Conservation (phyloP, 768 basidiomycete species). For the Trametes coccinea region DNA sequence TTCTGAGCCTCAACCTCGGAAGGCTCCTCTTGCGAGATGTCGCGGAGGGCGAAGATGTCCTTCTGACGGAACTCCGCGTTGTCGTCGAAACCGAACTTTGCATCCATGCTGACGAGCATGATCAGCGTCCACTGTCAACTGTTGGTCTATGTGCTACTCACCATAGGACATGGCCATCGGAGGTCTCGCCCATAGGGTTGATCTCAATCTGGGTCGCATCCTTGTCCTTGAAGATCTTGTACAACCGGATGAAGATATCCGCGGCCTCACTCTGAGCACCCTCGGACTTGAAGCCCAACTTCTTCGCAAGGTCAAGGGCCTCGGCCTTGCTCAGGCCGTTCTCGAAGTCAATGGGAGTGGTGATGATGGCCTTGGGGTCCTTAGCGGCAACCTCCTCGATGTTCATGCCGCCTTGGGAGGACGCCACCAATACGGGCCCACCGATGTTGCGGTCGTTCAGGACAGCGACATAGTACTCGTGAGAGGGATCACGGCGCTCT, state of each 20-base stretch:
- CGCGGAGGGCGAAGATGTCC: conserved; percentile 86
- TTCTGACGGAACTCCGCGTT: conserved; percentile 98
- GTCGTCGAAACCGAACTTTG: conserved; percentile 99
- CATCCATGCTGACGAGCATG: conserved; percentile 80
- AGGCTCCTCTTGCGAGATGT: conserved; percentile 92
- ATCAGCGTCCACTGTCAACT: too few relatives aligned
- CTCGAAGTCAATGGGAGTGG: conserved; percentile 84
- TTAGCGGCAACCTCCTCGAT: conserved; percentile 99
- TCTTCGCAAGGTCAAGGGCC: conserved; percentile 79
- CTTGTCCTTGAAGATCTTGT: conserved; percentile 97
- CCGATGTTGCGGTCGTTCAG: conserved; percentile 91
- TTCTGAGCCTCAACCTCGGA: conserved; percentile 98
- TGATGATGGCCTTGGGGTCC: conserved; percentile 93
- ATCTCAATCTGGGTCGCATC: conserved; percentile 99
- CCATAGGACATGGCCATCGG: conserved; percentile 93
- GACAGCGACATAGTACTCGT: conserved; percentile 98
- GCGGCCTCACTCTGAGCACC: conserved; percentile 82
- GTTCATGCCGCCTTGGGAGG: conserved; percentile 98
- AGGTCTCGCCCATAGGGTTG: conserved; percentile 93
- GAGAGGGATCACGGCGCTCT: conserved; percentile 87
- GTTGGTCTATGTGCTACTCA: conserved; percentile 34
- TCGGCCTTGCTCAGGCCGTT: conserved; percentile 74
- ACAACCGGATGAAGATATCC: conserved; percentile 89
- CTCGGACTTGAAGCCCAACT: conserved; percentile 83
- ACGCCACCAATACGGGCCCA: conserved; percentile 90